Evolutionary conservation across 257 asterid species (phyloP), one percentile per base, ranked within the genome.

Genomic region (Coffea canephora): DNA sequence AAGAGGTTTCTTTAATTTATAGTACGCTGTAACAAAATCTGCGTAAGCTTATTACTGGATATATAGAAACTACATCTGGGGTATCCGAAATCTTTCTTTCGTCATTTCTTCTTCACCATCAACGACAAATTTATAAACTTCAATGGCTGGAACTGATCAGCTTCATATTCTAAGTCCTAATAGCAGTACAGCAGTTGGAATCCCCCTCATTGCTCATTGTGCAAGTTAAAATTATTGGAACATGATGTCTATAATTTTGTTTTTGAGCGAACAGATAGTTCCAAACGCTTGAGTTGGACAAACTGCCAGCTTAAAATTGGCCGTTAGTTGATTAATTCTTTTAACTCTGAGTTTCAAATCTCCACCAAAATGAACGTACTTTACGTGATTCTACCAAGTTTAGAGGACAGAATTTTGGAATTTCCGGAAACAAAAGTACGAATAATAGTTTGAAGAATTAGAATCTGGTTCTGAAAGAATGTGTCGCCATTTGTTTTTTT

Each of bases 401-500:
- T 71, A 11, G 61, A 23, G 13, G 61, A 57, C 55, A 57, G 70
- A 81, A 70, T 76, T 69, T 76, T 69, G 15, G n/a, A 59, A 68
- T 23, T 71, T 34, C 21, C 49, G 78, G 41, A 75, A 77, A 71
- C 64, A 49, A 81, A 67, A 27, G 50, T 36, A 62, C 59, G 21
- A 57, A 57, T 57, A 57, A 57, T 19, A 25, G 27, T 21, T 57
- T 57, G 27, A 19, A 57, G 65, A 57, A 71, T 36, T 15, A 46
- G 84, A 72, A 81, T 81, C 81, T 62, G 81, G 70, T 81, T 71
- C 84, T 50, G 1, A 77, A 70, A 65, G 81, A 81, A 77, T 77
- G 50, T 21, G 23, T 23, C 8, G 25, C 15, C 7, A 1, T 43
- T 19, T 31, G 31, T 31, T 23, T 8, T 27, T 27, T 27, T 27